These are phyloP conservation scores for Citrus australasica DNA, from an alignment of 345 rosid genomes.

Conservation along the genomic window DNA sequence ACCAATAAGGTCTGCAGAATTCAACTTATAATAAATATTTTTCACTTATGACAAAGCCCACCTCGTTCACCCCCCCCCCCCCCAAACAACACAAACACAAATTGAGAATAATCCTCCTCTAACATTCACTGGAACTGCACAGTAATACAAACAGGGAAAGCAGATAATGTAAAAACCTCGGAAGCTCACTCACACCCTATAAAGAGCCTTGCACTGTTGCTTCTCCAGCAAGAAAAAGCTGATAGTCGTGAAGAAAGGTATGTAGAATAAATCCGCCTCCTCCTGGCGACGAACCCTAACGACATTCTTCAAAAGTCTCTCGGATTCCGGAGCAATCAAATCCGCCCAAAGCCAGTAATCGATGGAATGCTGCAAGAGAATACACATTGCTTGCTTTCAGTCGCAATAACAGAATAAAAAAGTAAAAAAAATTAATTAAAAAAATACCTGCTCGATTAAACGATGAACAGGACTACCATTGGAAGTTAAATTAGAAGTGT, in stretches of 20 bases:
- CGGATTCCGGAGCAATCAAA: constrained; percentile 69
- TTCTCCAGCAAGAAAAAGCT: constrained; percentile 94
- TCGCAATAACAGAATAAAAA: not conserved
- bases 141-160: not conserved
- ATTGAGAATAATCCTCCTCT: not conserved
- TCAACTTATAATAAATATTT: not conserved
- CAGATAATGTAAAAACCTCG: constrained; percentile 23
- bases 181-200: constrained; percentile 97
- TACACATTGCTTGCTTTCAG: not conserved
- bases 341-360: constrained; percentile 99
- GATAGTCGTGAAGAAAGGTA: constrained; percentile 86
- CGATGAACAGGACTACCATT: constrained; percentile 99
- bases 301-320: constrained; percentile 74
- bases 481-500: constrained; percentile 81
- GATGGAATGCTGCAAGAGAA: constrained; percentile 67
- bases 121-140: not conserved
- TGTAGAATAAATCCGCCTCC: constrained; percentile 83
- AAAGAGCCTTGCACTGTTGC: constrained; percentile 95
- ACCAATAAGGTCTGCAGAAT: not conserved
- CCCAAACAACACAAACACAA: not conserved
- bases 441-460: constrained; percentile 71
- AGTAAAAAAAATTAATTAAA: not conserved
- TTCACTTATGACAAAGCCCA: not conserved
- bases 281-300: constrained; percentile 73
- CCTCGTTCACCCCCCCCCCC: not conserved